Conservation (phyloP, 306 rosid species). For the Prunus campanulata region DNA sequence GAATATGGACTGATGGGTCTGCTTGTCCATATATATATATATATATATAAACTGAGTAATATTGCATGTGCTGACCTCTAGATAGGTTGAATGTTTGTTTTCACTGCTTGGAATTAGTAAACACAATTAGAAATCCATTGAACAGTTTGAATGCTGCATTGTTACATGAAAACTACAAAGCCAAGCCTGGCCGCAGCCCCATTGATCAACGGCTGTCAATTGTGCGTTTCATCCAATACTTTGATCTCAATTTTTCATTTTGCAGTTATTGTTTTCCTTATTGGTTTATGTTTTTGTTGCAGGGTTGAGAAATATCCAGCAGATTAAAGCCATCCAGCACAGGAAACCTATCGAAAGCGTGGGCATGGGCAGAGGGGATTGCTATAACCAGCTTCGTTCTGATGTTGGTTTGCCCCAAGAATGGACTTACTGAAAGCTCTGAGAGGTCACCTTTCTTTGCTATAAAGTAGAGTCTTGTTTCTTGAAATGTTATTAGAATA, state of each 20-base stretch:
- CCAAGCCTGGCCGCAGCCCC: too few species aligned
- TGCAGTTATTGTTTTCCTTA: not conserved
- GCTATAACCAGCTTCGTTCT: slow-evolving; percentile 13
- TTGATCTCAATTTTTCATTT: not conserved
- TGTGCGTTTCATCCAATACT: too few species aligned
- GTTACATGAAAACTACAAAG: too few species aligned
- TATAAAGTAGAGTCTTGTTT: slow-evolving; percentile 10
- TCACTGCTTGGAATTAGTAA: too few species aligned
- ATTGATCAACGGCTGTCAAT: not conserved
- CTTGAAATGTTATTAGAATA: not conserved
- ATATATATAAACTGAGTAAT: too few species aligned
- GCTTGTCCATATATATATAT: too few species aligned
- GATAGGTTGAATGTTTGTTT: too few species aligned
- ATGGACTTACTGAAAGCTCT: slow-evolving; percentile 32
- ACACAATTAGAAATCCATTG: too few species aligned
- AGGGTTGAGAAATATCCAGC: slow-evolving; percentile 18
- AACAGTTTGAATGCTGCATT: too few species aligned
- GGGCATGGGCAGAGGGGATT: slow-evolving; percentile 1
- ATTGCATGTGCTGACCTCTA: too few species aligned
- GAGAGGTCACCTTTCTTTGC: not conserved
- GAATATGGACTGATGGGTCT: too few species aligned
- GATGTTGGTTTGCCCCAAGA: slow-evolving; percentile 38
- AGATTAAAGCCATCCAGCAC: slow-evolving; percentile 5
- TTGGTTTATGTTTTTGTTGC: not conserved
- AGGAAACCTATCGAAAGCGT: not conserved